Conservation (phyloP, 306 rosid species). For the Prosopis cineraria region DNA sequence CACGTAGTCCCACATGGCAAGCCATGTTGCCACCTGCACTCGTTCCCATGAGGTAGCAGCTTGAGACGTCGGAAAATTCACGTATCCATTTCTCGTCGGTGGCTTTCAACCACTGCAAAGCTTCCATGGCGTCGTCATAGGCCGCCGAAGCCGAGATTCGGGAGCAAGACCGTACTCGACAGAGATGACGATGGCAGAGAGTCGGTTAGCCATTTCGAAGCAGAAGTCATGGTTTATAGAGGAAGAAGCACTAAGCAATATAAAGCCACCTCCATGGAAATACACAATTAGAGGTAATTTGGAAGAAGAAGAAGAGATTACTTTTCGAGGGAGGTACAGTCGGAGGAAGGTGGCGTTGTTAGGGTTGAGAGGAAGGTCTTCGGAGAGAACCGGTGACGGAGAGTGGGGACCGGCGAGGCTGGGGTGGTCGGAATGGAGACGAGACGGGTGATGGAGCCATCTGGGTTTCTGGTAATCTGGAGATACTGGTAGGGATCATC, state of each 20-base stretch:
- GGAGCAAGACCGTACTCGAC: slow-evolving; percentile 45
- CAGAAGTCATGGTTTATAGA: slow-evolving; percentile 34
- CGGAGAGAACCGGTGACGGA: slow-evolving; percentile 14
- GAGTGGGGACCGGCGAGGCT: not conserved
- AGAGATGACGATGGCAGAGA: slow-evolving; percentile 37
- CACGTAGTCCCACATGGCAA: slow-evolving; percentile 37
- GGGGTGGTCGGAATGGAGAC: not conserved
- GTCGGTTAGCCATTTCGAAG: slow-evolving; percentile 1
- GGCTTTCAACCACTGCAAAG: slow-evolving; percentile 14
- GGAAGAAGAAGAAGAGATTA: not conserved
- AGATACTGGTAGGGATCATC: slow-evolving; percentile 2
- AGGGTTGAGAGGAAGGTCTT: slow-evolving; percentile 38
- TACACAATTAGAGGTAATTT: slow-evolving; percentile 38
- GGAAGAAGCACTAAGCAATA: not conserved
- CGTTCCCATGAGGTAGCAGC: slow-evolving; percentile 36
- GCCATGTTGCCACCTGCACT: slow-evolving; percentile 53
- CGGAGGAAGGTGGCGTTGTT: slow-evolving; percentile 37
- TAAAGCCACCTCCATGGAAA: slow-evolving; percentile 44
- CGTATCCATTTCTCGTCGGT: slow-evolving; percentile 33
- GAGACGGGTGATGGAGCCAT: not conserved
- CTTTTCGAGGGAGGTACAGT: slow-evolving; percentile 32
- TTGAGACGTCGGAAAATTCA: slow-evolving; percentile 22
- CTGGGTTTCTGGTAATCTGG: not conserved
- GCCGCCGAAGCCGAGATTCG: slow-evolving; percentile 40
- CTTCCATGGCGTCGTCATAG: slow-evolving; percentile 44